phyloP scores from a whole-genome alignment of 257 asterid species.

The Scutellaria baicalensis region DNA sequence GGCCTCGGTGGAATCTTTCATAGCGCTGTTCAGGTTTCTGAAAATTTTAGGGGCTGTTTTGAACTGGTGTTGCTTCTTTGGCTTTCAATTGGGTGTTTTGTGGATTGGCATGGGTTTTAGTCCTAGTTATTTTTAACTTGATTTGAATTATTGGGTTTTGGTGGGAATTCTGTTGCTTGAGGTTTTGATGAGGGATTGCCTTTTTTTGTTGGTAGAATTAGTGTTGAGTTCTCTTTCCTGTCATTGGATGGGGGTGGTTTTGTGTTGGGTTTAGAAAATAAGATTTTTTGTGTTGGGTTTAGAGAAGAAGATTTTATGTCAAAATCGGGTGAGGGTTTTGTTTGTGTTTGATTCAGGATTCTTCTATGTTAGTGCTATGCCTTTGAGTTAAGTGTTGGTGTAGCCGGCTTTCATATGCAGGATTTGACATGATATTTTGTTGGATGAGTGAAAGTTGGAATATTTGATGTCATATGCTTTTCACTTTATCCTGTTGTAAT shows the following conservation, averaged over 20 bases:
- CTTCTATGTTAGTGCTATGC: neutral
- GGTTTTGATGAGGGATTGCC: neutral
- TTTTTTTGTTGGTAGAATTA: too few relatives aligned
- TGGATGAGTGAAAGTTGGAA: neutral
- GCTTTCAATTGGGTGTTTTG: neutral
- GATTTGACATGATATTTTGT: neutral
- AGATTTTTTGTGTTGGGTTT: neutral
- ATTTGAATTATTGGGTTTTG: neutral
- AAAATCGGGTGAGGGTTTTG: neutral
- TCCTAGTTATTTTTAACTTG: neutral
- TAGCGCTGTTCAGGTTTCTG: conserved; percentile 79
- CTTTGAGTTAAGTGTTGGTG: neutral
- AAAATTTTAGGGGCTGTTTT: neutral
- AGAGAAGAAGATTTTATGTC: neutral
- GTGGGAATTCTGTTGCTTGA: neutral
- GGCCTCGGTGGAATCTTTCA: conserved; percentile 96
- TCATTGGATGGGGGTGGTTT: neutral
- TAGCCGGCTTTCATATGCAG: neutral
- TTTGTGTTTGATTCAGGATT: neutral
- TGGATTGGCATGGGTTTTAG: conserved; percentile 7
- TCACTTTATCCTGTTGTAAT: neutral
- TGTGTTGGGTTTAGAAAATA: neutral
- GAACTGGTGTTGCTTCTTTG: neutral
- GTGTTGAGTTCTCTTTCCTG: too few relatives aligned
- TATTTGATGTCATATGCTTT: neutral